Conservation (phyloP, 108 stramenopile species). For the Pseudonitzschia delicatissima region DNA sequence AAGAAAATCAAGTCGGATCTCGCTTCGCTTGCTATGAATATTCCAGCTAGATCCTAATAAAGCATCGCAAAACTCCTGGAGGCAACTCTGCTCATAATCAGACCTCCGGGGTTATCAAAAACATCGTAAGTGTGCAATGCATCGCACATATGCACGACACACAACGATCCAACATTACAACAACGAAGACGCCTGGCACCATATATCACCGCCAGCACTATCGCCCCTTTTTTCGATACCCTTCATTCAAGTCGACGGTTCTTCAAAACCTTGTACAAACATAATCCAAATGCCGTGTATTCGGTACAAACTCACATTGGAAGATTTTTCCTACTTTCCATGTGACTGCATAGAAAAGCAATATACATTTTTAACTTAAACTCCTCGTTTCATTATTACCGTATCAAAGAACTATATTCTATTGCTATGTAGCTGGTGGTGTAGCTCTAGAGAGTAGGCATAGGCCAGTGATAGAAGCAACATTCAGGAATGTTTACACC, state of each 20-base stretch:
- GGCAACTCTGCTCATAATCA: slow-evolving; percentile 6
- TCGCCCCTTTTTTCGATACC: no score
- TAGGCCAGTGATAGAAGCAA: no score
- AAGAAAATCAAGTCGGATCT: slow-evolving; percentile 36
- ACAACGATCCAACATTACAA: background rate
- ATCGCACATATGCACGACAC: background rate
- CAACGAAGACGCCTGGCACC: background rate
- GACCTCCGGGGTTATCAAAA: background rate
- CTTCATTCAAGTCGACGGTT: background rate
- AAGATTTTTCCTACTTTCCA: background rate
- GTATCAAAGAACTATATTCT: no score
- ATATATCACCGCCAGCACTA: slow-evolving; percentile 2
- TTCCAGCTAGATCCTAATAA: slow-evolving; percentile 7
- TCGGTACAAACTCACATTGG: slow-evolving; percentile 1
- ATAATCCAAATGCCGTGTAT: slow-evolving; percentile 5
- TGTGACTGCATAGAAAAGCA: no score
- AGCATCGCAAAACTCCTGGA: background rate
- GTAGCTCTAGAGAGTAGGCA: no score
- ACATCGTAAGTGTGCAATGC: background rate
- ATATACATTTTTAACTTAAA: no score
- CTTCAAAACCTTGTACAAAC: slow-evolving; percentile 9
- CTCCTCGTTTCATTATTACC: no score
- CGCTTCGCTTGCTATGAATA: slow-evolving; percentile 18
- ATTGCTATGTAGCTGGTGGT: no score
- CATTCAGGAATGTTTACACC: no score